Percentiles rank a stretch among this genome's conserved stretches.
Evolutionary conservation across 2,329 filamentous ascomycete species (phyloP).

Genomic region (Xylariales sp.): DNA sequence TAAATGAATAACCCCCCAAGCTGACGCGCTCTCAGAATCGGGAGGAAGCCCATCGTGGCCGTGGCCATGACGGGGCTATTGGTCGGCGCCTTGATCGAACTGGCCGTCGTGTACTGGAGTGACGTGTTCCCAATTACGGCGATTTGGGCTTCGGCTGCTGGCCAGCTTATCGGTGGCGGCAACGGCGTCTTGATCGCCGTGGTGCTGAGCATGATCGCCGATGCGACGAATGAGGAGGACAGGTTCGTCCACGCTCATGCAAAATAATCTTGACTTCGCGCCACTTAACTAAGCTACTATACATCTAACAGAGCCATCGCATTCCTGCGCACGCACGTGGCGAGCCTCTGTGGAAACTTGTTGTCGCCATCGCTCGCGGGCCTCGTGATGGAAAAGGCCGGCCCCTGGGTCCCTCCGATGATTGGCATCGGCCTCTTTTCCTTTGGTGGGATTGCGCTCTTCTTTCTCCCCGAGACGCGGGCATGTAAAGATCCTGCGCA

Average conservation of each 20-base stretch:
- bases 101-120: constrained; percentile 51
- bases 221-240: constrained; percentile 46
- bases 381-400: constrained; percentile 45
- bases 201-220: constrained; percentile 52
- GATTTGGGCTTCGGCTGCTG: constrained; percentile 51
- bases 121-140: constrained; percentile 50
- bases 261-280: neutral
- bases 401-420: constrained; percentile 46
- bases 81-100: constrained; percentile 43
- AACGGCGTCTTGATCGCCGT: constrained; percentile 49
- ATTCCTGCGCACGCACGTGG: constrained; percentile 64
- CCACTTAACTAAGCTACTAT: constrained; percentile 10
- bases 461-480: constrained; percentile 49
- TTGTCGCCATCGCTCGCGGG: constrained; percentile 45
- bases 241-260: constrained; percentile 24
- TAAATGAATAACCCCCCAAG: neutral
- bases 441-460: constrained; percentile 36
- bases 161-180: constrained; percentile 53
- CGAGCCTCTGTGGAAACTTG: constrained; percentile 59
- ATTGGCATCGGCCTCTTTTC: constrained; percentile 38
- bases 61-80: constrained; percentile 50
- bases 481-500: constrained; percentile 1
- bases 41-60: constrained; percentile 52
- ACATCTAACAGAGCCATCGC: constrained; percentile 48
- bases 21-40: constrained; percentile 45